Percentiles rank a stretch among this genome's conserved stretches.
Conservation (phyloP, 2,329 filamentous ascomycete species). For the Exophiala sp. region DNA sequence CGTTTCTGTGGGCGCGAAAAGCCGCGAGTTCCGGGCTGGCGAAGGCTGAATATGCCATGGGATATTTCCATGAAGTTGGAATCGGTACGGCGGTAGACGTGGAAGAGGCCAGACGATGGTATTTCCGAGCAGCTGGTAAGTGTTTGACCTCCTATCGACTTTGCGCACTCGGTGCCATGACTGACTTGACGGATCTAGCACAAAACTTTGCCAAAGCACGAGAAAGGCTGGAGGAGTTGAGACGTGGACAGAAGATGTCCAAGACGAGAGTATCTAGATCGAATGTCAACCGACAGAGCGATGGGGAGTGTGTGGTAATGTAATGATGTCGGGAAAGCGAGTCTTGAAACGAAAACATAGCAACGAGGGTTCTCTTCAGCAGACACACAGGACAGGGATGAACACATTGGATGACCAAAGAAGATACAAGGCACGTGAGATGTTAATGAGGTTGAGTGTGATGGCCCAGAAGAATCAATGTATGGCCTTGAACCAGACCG, state of each 20-base stretch:
- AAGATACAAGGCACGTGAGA: too few species aligned
- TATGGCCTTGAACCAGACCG: too few species aligned
- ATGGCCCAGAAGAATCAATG: too few species aligned
- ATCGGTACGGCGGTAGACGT: constrained; percentile 81
- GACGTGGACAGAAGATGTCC: constrained; percentile 66
- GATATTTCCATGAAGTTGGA: constrained; percentile 80
- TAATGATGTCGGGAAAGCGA: constrained; percentile 44
- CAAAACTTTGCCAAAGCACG: constrained; percentile 93
- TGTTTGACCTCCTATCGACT: constrained; percentile 29
- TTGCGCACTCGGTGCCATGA: not conserved
- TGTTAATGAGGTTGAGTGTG: too few species aligned
- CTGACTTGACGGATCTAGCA: constrained; percentile 47
- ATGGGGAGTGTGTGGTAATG: constrained; percentile 85
- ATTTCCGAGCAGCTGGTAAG: constrained; percentile 93
- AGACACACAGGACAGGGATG: too few species aligned
- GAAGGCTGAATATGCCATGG: constrained; percentile 97
- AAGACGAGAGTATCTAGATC: constrained; percentile 75
- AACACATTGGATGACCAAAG: too few species aligned
- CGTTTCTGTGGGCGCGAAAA: constrained; percentile 94
- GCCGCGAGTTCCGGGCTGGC: constrained; percentile 79
- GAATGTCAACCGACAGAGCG: constrained; percentile 74
- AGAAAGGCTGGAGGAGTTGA: constrained; percentile 86
- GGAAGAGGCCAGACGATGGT: constrained; percentile 97
- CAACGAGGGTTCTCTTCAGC: not conserved
- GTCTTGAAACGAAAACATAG: too few species aligned